These are phyloP conservation scores for Parietichytrium sp. DNA, from an alignment of 108 stramenopile genomes.

Conservation along the genomic window DNA sequence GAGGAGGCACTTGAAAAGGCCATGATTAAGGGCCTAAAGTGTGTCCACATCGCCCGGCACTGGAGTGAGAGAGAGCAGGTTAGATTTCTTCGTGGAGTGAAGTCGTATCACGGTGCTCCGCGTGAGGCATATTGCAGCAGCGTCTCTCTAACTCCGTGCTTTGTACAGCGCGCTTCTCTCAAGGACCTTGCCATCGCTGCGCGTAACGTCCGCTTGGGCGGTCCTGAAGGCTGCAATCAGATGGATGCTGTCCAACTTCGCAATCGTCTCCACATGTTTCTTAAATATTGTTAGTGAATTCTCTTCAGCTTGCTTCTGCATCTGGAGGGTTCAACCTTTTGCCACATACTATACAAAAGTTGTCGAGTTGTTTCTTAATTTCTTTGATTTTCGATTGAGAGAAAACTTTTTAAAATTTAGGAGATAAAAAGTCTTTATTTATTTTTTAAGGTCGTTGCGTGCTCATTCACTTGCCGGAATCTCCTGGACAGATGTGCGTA, in stretches of 20 bases:
- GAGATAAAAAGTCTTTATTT: too few species aligned
- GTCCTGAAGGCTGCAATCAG: not conserved
- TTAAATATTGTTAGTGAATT: constrained; percentile 1
- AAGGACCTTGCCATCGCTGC: not conserved
- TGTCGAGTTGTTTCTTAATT: too few species aligned
- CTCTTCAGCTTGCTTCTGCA: too few species aligned
- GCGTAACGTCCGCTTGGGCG: not conserved
- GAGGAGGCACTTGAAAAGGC: constrained; percentile 22
- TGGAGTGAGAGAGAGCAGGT: constrained; percentile 1
- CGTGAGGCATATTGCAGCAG: not conserved
- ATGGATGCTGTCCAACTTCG: not conserved
- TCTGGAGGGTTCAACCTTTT: too few species aligned
- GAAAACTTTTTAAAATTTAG: too few species aligned
- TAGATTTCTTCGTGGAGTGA: constrained; percentile 3
- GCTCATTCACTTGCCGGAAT: too few species aligned
- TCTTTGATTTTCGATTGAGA: too few species aligned
- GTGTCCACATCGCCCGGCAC: not conserved
- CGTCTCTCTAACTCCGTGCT: not conserved
- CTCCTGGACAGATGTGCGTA: too few species aligned
- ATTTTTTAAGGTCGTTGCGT: too few species aligned
- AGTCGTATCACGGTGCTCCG: not conserved
- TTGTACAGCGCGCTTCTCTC: not conserved
- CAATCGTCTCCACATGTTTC: constrained; percentile 8
- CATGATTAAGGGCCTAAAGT: not conserved
- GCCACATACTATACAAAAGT: too few species aligned